Conservation (phyloP, 106 monocot species). For the Allium fistulosum region DNA sequence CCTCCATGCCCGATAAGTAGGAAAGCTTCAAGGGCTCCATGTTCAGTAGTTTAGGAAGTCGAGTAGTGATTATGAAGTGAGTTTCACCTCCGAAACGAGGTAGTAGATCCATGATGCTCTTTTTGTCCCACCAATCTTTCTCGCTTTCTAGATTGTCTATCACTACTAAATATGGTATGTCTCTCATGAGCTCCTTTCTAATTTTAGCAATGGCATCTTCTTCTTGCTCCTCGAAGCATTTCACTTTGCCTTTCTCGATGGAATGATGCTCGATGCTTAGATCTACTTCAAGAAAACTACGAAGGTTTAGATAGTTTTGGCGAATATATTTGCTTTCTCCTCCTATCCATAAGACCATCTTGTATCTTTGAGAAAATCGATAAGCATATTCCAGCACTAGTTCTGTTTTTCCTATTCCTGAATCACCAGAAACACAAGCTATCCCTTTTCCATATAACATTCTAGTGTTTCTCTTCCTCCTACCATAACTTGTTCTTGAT, state of each 20-base stretch:
- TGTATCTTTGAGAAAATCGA: slow-evolving; percentile 79
- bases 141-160: slow-evolving; percentile 90
- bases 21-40: slow-evolving; percentile 85
- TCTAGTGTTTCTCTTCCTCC: slow-evolving; percentile 46
- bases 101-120: slow-evolving; percentile 63
- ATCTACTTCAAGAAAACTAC: slow-evolving; percentile 69
- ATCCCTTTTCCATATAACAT: slow-evolving; percentile 78
- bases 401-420: slow-evolving; percentile 94
- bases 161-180: slow-evolving; percentile 77
- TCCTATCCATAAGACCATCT: slow-evolving; percentile 93
- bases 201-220: slow-evolving; percentile 75
- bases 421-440: slow-evolving; percentile 85
- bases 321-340: slow-evolving; percentile 77
- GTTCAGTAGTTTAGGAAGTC: slow-evolving; percentile 72
- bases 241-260: slow-evolving; percentile 57
- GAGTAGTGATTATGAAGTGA: slow-evolving; percentile 85
- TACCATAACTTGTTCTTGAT: slow-evolving; percentile 18
- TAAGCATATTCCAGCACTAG: slow-evolving; percentile 84
- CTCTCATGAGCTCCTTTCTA: slow-evolving; percentile 68
- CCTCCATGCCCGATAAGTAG: slow-evolving; percentile 78
- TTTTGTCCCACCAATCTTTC: slow-evolving; percentile 92
- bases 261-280: slow-evolving; percentile 32
- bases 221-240: slow-evolving; percentile 86
- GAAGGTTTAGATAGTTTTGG: slow-evolving; percentile 76
- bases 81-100: slow-evolving; percentile 83